Evolutionary conservation across 768 basidiomycete genomes (phyloP).

Genomic region (Mycena albidolilacea): DNA sequence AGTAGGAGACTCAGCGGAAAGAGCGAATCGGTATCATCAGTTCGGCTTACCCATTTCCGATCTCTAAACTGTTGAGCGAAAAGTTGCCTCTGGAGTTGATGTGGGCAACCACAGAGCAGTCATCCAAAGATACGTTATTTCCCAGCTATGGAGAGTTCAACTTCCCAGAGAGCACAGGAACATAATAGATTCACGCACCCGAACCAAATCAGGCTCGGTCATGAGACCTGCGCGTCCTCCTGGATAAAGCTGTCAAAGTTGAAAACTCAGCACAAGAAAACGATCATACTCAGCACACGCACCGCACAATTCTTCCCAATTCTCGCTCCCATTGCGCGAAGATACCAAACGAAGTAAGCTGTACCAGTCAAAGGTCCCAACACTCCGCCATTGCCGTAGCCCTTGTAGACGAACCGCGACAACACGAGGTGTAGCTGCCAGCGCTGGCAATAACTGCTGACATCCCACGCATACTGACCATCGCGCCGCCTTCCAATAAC

Average conservation of each 20-base stretch:
- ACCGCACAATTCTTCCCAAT: constrained; percentile 59
- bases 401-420: constrained; percentile 53
- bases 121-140: constrained; percentile 58
- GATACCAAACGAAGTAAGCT: constrained; percentile 62
- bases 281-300: no score
- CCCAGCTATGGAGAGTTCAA: constrained; percentile 49
- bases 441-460: constrained; percentile 62
- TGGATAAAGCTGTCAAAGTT: constrained; percentile 43
- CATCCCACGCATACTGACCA: constrained; percentile 61
- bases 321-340: constrained; percentile 58
- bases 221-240: constrained; percentile 59
- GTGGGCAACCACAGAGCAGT: constrained; percentile 64
- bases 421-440: constrained; percentile 64
- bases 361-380: constrained; percentile 57
- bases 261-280: no score
- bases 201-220: constrained; percentile 64
- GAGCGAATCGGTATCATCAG: no score
- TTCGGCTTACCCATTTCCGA: constrained; percentile 51
- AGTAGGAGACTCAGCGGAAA: neutral
- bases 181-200: constrained; percentile 41
- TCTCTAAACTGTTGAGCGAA: constrained; percentile 58
- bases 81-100: constrained; percentile 64
- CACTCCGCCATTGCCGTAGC: constrained; percentile 59
- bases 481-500: constrained; percentile 56
- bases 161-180: neutral